Percentiles rank a stretch among this genome's conserved stretches.
Evolutionary conservation across 1,139 yeast species (phyloP).

Genomic region (Debaryomyces subglobosus): DNA sequence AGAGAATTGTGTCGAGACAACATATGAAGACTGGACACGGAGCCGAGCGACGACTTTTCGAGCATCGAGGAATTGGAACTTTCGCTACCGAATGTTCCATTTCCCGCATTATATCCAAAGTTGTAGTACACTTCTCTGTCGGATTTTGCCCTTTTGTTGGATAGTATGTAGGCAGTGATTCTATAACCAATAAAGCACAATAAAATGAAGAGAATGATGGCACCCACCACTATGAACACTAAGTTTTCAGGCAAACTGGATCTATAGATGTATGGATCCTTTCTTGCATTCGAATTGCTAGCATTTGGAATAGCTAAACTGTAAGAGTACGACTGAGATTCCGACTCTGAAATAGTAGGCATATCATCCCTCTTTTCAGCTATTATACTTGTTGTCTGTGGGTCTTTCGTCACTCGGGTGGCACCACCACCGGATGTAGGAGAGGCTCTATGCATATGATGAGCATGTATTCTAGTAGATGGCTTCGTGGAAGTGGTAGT

Average conservation of each 20-base stretch:
- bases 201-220: constrained; percentile 31
- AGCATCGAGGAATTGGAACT: constrained; percentile 34
- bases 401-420: not conserved
- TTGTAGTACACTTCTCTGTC: constrained; percentile 40
- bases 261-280: constrained; percentile 38
- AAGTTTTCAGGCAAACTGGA: constrained; percentile 35
- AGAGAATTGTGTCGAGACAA: constrained; percentile 15
- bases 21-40: constrained; percentile 14
- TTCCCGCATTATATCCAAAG: constrained; percentile 10
- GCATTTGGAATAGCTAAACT: constrained; percentile 20
- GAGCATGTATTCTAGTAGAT: not conserved
- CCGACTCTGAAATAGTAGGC: constrained; percentile 5
- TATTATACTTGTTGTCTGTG: not conserved
- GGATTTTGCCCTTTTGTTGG: constrained; percentile 33
- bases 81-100: constrained; percentile 6
- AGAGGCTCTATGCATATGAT: constrained; percentile 4
- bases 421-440: not conserved
- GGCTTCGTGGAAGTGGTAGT: not conserved
- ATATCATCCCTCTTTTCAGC: constrained; percentile 4
- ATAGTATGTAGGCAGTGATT: constrained; percentile 25
- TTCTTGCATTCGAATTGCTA: not conserved
- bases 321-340: constrained; percentile 19
- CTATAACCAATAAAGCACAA: constrained; percentile 25
- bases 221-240: constrained; percentile 49
- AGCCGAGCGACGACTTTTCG: constrained; percentile 20